Evolutionary conservation across 192 early-diverging fungal species (phyloP), one percentile per base, ranked within the genome.

Genomic region (Phycomyces nitens): DNA sequence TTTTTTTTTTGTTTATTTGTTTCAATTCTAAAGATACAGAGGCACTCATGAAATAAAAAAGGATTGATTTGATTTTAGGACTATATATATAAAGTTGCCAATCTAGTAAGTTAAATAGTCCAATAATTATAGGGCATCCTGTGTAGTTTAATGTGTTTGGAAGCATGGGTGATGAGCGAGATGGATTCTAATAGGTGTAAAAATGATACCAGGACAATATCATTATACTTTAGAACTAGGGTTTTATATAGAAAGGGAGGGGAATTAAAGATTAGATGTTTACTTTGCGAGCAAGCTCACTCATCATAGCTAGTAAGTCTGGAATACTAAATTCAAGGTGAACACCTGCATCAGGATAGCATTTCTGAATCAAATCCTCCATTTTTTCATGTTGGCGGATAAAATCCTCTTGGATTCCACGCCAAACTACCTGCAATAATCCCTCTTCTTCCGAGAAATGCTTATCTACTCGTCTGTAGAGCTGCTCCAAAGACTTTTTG

Each of bases 381-480:
- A 93, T 92, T 23, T 87, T 81, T 60, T 90, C 83, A 52, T 93
- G 82, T 67, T 89, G 88, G 22, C 82, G 78, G 24, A 91, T 83
- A 50, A 92, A 83, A 22, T 95, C 94, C 59, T 95, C 89, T 52
- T 93, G 89, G 41, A 99, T 94, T 7, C 86, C 85, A 52, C 91
- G 77, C 95, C 97, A 98, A 0, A 97, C 88, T 10, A 96, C 88
- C 58, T 92, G 92, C 12, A 93, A 64, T 38, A 99, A 69, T 0
- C 88, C 84, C 18, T 84, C 89, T 67, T 91, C 90, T 18, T 94
- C 91, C 4, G 88, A 81, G 70, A 92, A 98, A 71, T 97, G 95
- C 72, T 97, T 97, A 47, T 96, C 94, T 2, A 99, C 93, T 27
- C 91, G 86, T 56, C 92, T 93, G 66, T 94, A 94, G 18, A 97